Evolutionary conservation across 2,329 filamentous ascomycete genomes (phyloP).

Genomic region (Aspergillus flavus): DNA sequence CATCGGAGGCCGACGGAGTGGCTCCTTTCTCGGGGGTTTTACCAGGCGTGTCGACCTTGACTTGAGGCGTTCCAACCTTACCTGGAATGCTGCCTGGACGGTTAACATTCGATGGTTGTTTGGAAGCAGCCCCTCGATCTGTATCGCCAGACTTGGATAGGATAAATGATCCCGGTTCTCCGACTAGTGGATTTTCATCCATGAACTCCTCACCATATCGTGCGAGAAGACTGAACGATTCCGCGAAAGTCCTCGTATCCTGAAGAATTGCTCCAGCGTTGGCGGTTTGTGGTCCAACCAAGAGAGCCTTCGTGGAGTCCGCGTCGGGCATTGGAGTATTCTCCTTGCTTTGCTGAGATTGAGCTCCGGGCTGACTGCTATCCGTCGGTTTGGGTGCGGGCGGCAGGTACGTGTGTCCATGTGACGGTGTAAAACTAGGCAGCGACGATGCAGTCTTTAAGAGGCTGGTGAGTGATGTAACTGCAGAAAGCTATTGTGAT

Average conservation of each 20-base stretch:
- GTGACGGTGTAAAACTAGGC: slow-evolving; percentile 60
- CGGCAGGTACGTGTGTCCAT: slow-evolving; percentile 62
- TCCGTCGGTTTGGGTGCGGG: slow-evolving; percentile 47
- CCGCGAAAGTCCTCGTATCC: slow-evolving; percentile 45
- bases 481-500: slow-evolving; percentile 53
- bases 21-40: slow-evolving; percentile 35
- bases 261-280: slow-evolving; percentile 31
- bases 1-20: slow-evolving; percentile 32
- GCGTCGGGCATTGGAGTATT: slow-evolving; percentile 49
- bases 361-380: slow-evolving; percentile 33
- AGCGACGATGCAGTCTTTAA: slow-evolving; percentile 57
- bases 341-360: slow-evolving; percentile 51
- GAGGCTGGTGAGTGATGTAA: slow-evolving; percentile 58
- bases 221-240: slow-evolving; percentile 55
- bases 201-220: slow-evolving; percentile 63
- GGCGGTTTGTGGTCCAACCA: slow-evolving; percentile 25
- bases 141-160: slow-evolving; percentile 48
- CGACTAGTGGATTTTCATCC: slow-evolving; percentile 64
- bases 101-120: slow-evolving; percentile 18
- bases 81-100: slow-evolving; percentile 11
- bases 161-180: slow-evolving; percentile 65
- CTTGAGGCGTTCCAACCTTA: slow-evolving; percentile 34
- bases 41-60: slow-evolving; percentile 35
- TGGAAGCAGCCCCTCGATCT: slow-evolving; percentile 24
- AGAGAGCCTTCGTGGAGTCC: slow-evolving; percentile 33